Evolutionary conservation across 2,329 filamentous ascomycete genomes (phyloP), one percentile per base, ranked within the genome.

Genomic region (Alternaria solani): DNA sequence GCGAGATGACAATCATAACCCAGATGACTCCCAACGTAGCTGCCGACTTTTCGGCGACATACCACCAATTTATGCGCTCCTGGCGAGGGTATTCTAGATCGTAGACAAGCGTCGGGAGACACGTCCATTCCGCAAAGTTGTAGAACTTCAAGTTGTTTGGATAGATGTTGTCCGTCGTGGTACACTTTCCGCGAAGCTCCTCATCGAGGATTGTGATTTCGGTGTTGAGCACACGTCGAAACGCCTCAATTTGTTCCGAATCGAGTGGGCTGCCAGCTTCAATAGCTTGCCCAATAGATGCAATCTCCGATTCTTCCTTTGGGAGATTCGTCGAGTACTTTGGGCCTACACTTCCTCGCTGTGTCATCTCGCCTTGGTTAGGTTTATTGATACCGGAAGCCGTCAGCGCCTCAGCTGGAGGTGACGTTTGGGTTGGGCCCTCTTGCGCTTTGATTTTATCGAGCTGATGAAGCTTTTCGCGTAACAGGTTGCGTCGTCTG

Each of bases 1-100:
- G 91, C 0, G 88, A 90, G 52, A 94, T 83, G 73, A 92, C 87
- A 63, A 92, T 89, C 91, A 94, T 94, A 63, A 93, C 87, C 70
- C 89, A 88, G 39, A 93, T 86, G 57, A 91, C 83, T 7, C 91
- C 91, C 59, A 93, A 86, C 16, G 88, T 89, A 2, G 91, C 91
- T 1, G 84, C 82, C 1, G 84, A 79, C 76, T 94, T 94, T 76
- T 94, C 91, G 7, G 85, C 83, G 4, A 92, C 89, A 70, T 94
- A 94, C 65, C 81, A 82, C 90, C 90, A 93, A 76, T 91, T 88
- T 65, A 92, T 90, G 5, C 77, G 81, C 18, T 91, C 86, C 43
- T 86, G 84, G n/a, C 90, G 85, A 2, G 91, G 91, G 70, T 94
- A 94, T 69, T 91, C 88, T 44, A 91, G 84, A 74, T 94, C 91